Percentiles rank a stretch among this genome's conserved stretches.
These are phyloP conservation scores for Ceriops zippeliana DNA, from an alignment of 345 rosid species.

Conservation along the genomic window DNA sequence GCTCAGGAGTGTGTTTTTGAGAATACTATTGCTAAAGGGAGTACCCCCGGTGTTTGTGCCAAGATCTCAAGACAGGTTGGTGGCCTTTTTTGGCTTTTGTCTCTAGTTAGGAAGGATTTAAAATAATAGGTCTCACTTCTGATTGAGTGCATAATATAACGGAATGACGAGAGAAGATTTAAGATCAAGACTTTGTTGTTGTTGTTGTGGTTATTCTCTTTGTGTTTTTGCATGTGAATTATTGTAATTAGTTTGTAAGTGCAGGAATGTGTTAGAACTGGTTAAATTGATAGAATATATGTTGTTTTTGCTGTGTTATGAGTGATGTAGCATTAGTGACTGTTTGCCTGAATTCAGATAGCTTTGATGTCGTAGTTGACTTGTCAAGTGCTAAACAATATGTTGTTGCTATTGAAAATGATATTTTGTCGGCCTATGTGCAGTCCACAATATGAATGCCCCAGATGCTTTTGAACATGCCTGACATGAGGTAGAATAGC, in stretches of 20 bases:
- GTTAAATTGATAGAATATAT: constrained; percentile 1
- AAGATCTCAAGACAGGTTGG: constrained; percentile 91
- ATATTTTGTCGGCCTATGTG: no score
- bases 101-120: no score
- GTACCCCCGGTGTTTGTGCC: constrained; percentile 91
- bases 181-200: no score
- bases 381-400: no score
- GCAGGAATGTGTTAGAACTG: not conserved
- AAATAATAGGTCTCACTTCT: no score
- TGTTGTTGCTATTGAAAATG: not conserved
- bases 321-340: not conserved
- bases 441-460: no score
- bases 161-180: no score
- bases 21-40: constrained; percentile 92
- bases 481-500: no score
- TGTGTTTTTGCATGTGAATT: no score
- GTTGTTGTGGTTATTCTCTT: no score
- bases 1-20: constrained; percentile 98
- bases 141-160: no score
- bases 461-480: no score
- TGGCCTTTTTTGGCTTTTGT: constrained; percentile 3
- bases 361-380: not conserved
- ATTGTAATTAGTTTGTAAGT: not conserved
- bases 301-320: not conserved
- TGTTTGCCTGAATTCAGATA: not conserved